These are phyloP conservation scores for Brettanomyces sp. DNA, from an alignment of 805 yeast species.

Conservation along the genomic window DNA sequence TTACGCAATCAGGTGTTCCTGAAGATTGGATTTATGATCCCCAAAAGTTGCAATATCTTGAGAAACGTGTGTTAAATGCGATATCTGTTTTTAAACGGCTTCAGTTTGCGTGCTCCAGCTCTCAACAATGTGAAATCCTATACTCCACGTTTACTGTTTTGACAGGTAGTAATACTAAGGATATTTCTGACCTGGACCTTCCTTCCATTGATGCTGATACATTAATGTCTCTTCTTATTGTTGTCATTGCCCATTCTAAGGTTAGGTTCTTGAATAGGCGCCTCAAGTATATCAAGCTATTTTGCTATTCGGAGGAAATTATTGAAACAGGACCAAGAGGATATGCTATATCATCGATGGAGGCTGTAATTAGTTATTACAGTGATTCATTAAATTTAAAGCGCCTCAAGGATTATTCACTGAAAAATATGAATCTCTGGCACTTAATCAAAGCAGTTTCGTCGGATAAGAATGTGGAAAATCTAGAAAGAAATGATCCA, in stretches of 20 bases:
- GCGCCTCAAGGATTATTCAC: slow-evolving; percentile 32
- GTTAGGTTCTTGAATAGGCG: slow-evolving; percentile 54
- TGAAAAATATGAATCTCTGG: slow-evolving; percentile 47
- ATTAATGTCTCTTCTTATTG: slow-evolving; percentile 58
- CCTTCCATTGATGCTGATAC: slow-evolving; percentile 70
- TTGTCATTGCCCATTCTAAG: slow-evolving; percentile 59
- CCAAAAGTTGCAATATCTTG: slow-evolving; percentile 20
- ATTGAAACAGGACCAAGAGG: slow-evolving; percentile 53
- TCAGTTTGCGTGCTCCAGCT: slow-evolving; percentile 35
- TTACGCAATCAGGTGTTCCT: slow-evolving; percentile 44
- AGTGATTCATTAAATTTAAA: slow-evolving; percentile 27
- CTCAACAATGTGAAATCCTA: slow-evolving; percentile 39
- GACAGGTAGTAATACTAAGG: slow-evolving; percentile 20
- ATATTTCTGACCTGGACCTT: background rate
- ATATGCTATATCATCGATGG: slow-evolving; percentile 75
- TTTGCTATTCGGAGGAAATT: slow-evolving; percentile 31
- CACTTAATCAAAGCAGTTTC: slow-evolving; percentile 29
- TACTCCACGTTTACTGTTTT: slow-evolving; percentile 43
- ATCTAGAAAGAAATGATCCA: slow-evolving; percentile 9
- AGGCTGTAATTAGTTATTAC: slow-evolving; percentile 70
- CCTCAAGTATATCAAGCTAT: slow-evolving; percentile 54
- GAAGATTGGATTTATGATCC: slow-evolving; percentile 9
- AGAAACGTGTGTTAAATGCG: slow-evolving; percentile 41
- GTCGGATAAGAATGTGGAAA: slow-evolving; percentile 13
- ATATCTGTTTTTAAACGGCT: slow-evolving; percentile 41